Base-by-base conservation (phyloP, 2,329 filamentous ascomycete genomes). In the Alternaria postmessia region DNA sequence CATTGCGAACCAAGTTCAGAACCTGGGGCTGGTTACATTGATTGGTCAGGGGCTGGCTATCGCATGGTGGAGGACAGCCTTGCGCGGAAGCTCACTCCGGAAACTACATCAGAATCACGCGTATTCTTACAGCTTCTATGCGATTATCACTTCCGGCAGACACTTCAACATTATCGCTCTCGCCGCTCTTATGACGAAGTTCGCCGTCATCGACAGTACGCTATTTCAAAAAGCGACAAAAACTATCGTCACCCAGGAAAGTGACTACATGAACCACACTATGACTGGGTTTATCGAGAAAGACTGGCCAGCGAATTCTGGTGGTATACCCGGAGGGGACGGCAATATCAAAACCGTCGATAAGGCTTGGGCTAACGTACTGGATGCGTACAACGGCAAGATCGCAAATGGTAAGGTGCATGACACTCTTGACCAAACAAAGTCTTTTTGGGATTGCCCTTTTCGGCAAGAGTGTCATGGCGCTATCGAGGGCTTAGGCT, bases 101-200 rank as follows among this genome's bases (percentile, higher is more conserved):
- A 61, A 59, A 11, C 22, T 72, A 16, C 69, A 72, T 46, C 54
- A 62, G 4, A 67, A 71, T 38, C 68, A 72, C 34, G 69, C 68
- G 39, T 72, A 68, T 42, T 70, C 68, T 1, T 67, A 69, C 42
- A 72, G 69, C 54, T 67, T 70, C 51, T 69, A 68, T 32, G 61
- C 68, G 5, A 68, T 70, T 30, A 18, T 72, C 4, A 70, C 66
- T 0, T 67, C 66, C 3, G 68, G 66, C 0, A 58, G 44, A 22
- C 64, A 69, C 48, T 72, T 72, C 65, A 72, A 71, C 47, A 52
- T 66, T 20, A 62, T 72, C 22, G 69, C 69, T 8, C 62, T 72
- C 14, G 69, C 69, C 8, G 69, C 68, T 3, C 61, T 70, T 6
- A 70, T 72, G 68, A 70, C 69, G 0, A 72, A 72, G 34, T 71